Percentiles rank a stretch among this genome's conserved stretches.
Conservation (phyloP, 768 basidiomycete genomes). For the Lentinula edodes region DNA sequence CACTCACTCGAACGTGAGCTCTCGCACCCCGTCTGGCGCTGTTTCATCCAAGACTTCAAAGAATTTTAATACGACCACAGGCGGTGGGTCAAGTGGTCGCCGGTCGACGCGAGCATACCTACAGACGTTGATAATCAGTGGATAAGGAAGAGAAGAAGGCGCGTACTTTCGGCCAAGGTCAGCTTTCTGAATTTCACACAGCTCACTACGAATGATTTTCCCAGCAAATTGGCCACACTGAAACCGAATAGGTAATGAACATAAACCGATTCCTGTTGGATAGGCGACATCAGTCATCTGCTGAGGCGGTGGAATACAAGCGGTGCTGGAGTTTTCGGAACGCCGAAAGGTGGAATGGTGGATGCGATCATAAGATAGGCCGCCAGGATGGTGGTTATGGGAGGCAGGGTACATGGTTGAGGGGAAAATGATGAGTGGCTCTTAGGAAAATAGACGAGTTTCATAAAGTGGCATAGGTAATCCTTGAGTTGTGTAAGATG, state of each 20-base stretch:
- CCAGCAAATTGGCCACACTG: constrained; percentile 57
- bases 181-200: constrained; percentile 58
- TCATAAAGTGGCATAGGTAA: not conserved
- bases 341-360: not conserved
- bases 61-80: constrained; percentile 49
- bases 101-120: constrained; percentile 61
- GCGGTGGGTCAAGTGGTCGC: constrained; percentile 62
- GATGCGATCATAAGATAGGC: not conserved
- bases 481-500: not conserved
- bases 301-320: not conserved
- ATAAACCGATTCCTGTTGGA: constrained; percentile 15
- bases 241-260: constrained; percentile 52
- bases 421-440: not conserved
- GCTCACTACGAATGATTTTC: constrained; percentile 46
- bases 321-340: not conserved
- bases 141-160: constrained; percentile 11
- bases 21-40: constrained; percentile 22
- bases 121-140: constrained; percentile 6
- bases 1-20: constrained; percentile 38
- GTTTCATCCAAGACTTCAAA: constrained; percentile 43
- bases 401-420: not conserved
- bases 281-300: not conserved
- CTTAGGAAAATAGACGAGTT: not conserved
- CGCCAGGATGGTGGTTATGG: constrained; percentile 2
- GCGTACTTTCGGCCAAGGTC: constrained; percentile 61